These are phyloP conservation scores for Nicotiana tomentosiformis DNA, from an alignment of 257 asterid genomes.

Conservation along the genomic window DNA sequence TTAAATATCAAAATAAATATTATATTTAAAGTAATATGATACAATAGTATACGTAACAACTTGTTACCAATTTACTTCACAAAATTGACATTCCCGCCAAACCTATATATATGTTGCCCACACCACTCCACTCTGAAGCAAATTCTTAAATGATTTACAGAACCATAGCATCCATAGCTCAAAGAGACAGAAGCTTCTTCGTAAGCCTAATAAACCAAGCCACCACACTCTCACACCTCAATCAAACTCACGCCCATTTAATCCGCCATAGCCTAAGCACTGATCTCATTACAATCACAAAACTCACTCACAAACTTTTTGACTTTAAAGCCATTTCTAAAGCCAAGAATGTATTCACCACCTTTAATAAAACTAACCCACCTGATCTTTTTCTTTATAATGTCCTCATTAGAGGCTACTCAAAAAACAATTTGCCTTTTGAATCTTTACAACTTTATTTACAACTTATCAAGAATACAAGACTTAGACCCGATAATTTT, in stretches of 20 bases:
- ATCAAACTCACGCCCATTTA: slow-evolving; percentile 64
- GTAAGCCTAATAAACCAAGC: slow-evolving; percentile 40
- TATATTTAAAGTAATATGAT: no score
- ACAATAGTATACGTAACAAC: no score
- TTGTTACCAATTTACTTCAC: no score
- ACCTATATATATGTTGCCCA: not conserved
- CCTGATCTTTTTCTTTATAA: slow-evolving; percentile 83
- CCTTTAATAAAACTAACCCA: slow-evolving; percentile 20
- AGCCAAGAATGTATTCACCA: slow-evolving; percentile 54
- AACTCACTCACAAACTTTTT: slow-evolving; percentile 57
- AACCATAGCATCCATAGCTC: slow-evolving; percentile 28
- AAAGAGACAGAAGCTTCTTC: slow-evolving; percentile 47
- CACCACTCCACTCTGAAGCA: not conserved
- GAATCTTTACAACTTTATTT: slow-evolving; percentile 46
- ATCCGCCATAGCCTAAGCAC: slow-evolving; percentile 38
- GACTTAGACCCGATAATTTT: slow-evolving; percentile 62
- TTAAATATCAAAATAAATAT: no score
- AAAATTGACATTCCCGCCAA: slow-evolving; percentile 3
- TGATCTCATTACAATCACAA: slow-evolving; percentile 51
- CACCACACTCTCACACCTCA: slow-evolving; percentile 40
- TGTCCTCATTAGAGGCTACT: slow-evolving; percentile 65
- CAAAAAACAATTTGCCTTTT: slow-evolving; percentile 34
- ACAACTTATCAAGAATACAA: slow-evolving; percentile 32
- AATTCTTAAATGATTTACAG: slow-evolving; percentile 40
- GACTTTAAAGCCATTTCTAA: slow-evolving; percentile 46